These are phyloP conservation scores for Sporopachydermia quercuum DNA, from an alignment of 805 yeast genomes.

Conservation along the genomic window DNA sequence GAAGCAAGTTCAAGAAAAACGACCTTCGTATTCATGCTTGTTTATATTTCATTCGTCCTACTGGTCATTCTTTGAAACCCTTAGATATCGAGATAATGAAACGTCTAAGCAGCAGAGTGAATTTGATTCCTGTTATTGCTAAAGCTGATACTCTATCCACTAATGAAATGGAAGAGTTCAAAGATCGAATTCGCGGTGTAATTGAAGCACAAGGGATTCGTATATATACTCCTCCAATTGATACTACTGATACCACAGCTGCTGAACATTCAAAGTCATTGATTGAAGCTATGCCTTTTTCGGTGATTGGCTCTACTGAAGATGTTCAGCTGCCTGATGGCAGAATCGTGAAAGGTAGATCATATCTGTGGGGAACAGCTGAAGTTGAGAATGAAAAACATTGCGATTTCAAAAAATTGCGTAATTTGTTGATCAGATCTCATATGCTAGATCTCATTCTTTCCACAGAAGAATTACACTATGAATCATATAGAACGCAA, in stretches of 20 bases:
- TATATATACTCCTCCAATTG: slow-evolving; percentile 39
- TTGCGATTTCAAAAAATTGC: slow-evolving; percentile 72
- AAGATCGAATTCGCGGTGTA: slow-evolving; percentile 63
- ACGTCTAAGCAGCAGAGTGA: slow-evolving; percentile 63
- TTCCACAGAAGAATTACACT: slow-evolving; percentile 70
- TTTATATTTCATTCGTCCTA: slow-evolving; percentile 79
- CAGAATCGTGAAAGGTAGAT: slow-evolving; percentile 56
- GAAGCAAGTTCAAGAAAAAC: slow-evolving; percentile 33
- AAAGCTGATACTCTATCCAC: slow-evolving; percentile 77
- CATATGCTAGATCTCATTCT: slow-evolving; percentile 71
- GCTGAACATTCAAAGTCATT: slow-evolving; percentile 36
- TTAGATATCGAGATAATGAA: slow-evolving; percentile 83
- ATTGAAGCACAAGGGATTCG: slow-evolving; percentile 75
- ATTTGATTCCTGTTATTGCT: slow-evolving; percentile 79
- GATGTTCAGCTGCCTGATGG: slow-evolving; percentile 53
- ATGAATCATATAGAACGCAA: slow-evolving; percentile 49
- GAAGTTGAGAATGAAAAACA: slow-evolving; percentile 79
- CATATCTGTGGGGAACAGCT: slow-evolving; percentile 83
- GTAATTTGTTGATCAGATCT: slow-evolving; percentile 66
- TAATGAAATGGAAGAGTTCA: slow-evolving; percentile 51
- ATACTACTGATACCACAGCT: slow-evolving; percentile 52
- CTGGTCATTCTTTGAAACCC: slow-evolving; percentile 78
- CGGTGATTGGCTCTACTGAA: slow-evolving; percentile 50
- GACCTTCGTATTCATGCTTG: slow-evolving; percentile 88
- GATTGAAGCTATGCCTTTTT: slow-evolving; percentile 63